These are phyloP conservation scores for Penicillium maclennaniae DNA, from an alignment of 495 filamentous ascomycete species.

Conservation along the genomic window DNA sequence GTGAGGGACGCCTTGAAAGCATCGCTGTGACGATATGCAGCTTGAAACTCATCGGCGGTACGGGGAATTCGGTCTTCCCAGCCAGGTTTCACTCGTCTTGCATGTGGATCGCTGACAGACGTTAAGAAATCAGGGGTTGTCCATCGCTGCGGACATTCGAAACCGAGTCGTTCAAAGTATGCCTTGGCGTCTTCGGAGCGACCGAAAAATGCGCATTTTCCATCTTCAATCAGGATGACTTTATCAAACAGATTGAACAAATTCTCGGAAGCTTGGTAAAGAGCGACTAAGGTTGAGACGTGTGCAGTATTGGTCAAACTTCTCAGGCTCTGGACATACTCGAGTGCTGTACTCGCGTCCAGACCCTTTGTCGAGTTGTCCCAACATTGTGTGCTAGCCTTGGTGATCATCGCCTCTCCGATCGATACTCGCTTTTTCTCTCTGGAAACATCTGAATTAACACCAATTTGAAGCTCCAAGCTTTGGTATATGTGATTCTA, in stretches of 20 bases:
- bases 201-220: conserved; percentile 62
- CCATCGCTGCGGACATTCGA: conserved; percentile 56
- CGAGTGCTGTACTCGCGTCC: conserved; percentile 62
- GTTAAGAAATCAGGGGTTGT: conserved; percentile 69
- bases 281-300: conserved; percentile 57
- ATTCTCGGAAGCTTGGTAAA: conserved; percentile 70
- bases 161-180: conserved; percentile 64
- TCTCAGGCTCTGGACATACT: conserved; percentile 61
- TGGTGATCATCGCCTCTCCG: conserved; percentile 64
- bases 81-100: conserved; percentile 53
- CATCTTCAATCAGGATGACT: conserved; percentile 64
- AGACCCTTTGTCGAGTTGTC: conserved; percentile 68
- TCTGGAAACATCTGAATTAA: neutral
- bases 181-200: conserved; percentile 50
- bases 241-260: conserved; percentile 70
- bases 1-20: conserved; percentile 27
- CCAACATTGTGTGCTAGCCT: conserved; percentile 62
- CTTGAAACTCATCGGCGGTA: conserved; percentile 55
- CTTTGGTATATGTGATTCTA: neutral
- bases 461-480: neutral
- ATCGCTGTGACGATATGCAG: conserved; percentile 49
- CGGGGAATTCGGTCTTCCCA: conserved; percentile 60
- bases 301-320: conserved; percentile 59
- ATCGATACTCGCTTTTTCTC: conserved; percentile 73
- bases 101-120: conserved; percentile 60